A percentile compares a stretch with the other conserved stretches of the same genome.
phyloP scores from a whole-genome alignment of 2,329 filamentous ascomycete species.

The Trichoderma pleuroti region DNA sequence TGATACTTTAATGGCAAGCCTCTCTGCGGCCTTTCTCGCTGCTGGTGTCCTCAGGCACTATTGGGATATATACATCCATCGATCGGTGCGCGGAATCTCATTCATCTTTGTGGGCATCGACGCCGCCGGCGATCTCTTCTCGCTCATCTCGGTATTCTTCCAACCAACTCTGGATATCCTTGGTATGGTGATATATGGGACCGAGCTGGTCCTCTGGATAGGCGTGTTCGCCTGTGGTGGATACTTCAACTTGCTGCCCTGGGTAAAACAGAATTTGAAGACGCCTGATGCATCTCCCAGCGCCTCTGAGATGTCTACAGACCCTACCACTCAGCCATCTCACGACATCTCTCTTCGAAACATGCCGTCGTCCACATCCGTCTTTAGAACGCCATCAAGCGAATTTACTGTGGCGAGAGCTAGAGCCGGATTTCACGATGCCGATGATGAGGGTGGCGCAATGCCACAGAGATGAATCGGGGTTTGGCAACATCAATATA shows the following conservation, averaged over 20 bases:
- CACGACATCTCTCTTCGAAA: slow-evolving; percentile 17
- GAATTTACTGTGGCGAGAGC: slow-evolving; percentile 3
- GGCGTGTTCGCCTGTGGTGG: slow-evolving; percentile 63
- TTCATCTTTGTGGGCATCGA: slow-evolving; percentile 71
- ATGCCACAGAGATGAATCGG: not conserved
- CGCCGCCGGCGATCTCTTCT: slow-evolving; percentile 65
- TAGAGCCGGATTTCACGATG: slow-evolving; percentile 2
- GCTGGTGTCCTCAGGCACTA: slow-evolving; percentile 66
- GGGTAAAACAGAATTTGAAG: slow-evolving; percentile 40
- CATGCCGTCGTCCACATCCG: slow-evolving; percentile 18
- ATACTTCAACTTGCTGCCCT: slow-evolving; percentile 61
- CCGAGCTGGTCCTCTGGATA: slow-evolving; percentile 63
- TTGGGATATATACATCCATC: slow-evolving; percentile 63
- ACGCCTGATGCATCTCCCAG: not conserved
- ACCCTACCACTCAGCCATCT: not conserved
- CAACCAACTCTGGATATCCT: slow-evolving; percentile 56
- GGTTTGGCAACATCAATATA: not conserved
- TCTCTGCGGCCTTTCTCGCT: slow-evolving; percentile 61
- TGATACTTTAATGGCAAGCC: slow-evolving; percentile 60
- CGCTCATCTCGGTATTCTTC: slow-evolving; percentile 61
- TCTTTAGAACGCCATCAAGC: slow-evolving; percentile 18
- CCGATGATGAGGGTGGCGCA: not conserved
- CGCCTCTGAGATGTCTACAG: not conserved
- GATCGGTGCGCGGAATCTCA: slow-evolving; percentile 66
- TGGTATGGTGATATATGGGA: slow-evolving; percentile 64